Conservation (phyloP, 257 asterid genomes). For the Lantana camara region DNA sequence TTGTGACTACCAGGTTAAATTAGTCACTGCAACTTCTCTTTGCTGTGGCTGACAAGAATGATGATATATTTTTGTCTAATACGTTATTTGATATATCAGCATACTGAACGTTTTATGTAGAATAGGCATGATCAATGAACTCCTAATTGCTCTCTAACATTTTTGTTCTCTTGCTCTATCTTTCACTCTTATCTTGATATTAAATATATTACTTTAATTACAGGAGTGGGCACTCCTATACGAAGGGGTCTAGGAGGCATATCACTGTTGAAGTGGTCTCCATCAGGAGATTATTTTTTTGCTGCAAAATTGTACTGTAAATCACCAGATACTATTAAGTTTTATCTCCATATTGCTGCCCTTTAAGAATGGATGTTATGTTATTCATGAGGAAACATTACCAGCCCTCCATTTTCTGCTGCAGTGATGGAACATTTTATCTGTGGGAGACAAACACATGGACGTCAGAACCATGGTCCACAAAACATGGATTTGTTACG, state of each 20-base stretch:
- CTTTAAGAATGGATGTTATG: constrained; percentile 24
- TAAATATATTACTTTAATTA: constrained; percentile 18
- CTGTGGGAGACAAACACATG: constrained; percentile 98
- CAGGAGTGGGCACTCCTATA: constrained; percentile 90
- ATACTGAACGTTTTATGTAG: not conserved
- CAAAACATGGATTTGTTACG: constrained; percentile 87
- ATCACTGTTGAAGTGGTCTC: constrained; percentile 96
- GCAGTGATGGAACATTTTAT: constrained; percentile 97
- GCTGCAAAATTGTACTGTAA: constrained; percentile 84
- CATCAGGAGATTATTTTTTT: constrained; percentile 90
- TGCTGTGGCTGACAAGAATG: not conserved
- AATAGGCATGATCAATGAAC: constrained; percentile 7
- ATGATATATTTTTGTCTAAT: constrained; percentile 12
- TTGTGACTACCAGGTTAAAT: not conserved
- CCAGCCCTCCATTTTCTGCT: constrained; percentile 23
- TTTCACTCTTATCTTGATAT: constrained; percentile 21
- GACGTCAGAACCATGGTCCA: constrained; percentile 98
- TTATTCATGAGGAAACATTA: constrained; percentile 9
- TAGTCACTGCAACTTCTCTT: not conserved
- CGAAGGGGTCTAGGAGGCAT: constrained; percentile 99
- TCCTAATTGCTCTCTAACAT: constrained; percentile 3
- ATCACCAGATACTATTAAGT: constrained; percentile 21
- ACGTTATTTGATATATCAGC: constrained; percentile 5
- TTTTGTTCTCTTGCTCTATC: not conserved
- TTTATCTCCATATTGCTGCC: constrained; percentile 20